phyloP scores from a whole-genome alignment of 2,329 filamentous ascomycete genomes.

The Ceratocystis destructans region DNA sequence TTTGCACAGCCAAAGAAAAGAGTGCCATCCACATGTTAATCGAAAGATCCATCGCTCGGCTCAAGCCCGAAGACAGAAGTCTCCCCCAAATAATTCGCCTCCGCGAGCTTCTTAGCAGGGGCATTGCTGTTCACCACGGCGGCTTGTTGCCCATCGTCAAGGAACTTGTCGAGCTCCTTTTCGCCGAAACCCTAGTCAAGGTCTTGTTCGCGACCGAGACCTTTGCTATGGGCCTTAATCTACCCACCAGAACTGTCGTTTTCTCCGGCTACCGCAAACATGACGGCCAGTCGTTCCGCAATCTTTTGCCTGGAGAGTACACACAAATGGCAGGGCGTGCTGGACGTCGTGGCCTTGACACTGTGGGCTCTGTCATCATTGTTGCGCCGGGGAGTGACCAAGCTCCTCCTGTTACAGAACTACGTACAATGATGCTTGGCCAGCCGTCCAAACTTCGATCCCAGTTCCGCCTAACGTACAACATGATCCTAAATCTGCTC shows the following conservation, averaged over 20 bases:
- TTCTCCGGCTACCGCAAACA: slow-evolving; percentile 97
- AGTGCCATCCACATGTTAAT: slow-evolving; percentile 96
- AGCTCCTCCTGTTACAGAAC: slow-evolving; percentile 67
- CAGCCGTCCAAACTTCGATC: slow-evolving; percentile 90
- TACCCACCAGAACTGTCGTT: slow-evolving; percentile 90
- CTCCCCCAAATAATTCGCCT: slow-evolving; percentile 88
- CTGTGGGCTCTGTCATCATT: slow-evolving; percentile 87
- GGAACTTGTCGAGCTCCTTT: slow-evolving; percentile 91
- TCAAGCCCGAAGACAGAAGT: slow-evolving; percentile 78
- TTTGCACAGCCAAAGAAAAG: slow-evolving; percentile 85
- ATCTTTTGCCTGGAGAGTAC: slow-evolving; percentile 86
- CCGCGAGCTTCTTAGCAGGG: slow-evolving; percentile 69
- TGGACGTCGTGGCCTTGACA: slow-evolving; percentile 81
- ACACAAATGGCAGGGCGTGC: slow-evolving; percentile 97
- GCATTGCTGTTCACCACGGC: slow-evolving; percentile 92
- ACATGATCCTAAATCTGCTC: slow-evolving; percentile 95
- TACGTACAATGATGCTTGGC: slow-evolving; percentile 89
- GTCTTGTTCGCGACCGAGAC: slow-evolving; percentile 96
- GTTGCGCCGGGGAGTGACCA: slow-evolving; percentile 73
- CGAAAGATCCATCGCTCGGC: slow-evolving; percentile 78
- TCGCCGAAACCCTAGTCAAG: slow-evolving; percentile 89
- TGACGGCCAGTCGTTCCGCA: slow-evolving; percentile 81
- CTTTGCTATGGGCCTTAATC: slow-evolving; percentile 94
- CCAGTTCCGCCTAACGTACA: slow-evolving; percentile 94
- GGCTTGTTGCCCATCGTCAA: slow-evolving; percentile 93